Percentiles rank a stretch among this genome's conserved stretches.
These are phyloP conservation scores for Trypanosoma caninum DNA, from an alignment of 208 protist genomes.

Conservation along the genomic window DNA sequence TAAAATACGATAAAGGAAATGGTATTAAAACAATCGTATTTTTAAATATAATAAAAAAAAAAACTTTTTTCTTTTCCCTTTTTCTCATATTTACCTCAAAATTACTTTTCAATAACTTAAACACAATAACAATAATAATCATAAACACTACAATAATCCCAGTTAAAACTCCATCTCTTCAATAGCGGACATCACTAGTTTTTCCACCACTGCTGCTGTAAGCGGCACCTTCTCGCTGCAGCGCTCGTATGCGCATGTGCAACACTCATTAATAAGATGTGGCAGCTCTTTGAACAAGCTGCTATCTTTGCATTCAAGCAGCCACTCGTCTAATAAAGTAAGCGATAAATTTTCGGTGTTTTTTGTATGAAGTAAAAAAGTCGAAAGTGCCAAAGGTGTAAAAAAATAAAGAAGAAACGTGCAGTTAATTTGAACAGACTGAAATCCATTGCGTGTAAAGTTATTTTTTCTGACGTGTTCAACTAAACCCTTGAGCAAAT, in stretches of 20 bases:
- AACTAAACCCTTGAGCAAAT: constrained; percentile 66
- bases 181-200: constrained; percentile 30
- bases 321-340: constrained; percentile 30
- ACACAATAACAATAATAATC: neutral
- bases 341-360: neutral
- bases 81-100: neutral
- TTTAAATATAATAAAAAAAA: neutral
- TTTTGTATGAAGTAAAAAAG: neutral
- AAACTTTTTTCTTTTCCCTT: neutral
- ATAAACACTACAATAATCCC: neutral
- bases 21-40: neutral
- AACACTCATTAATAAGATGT: constrained; percentile 66
- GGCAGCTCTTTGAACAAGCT: constrained; percentile 26
- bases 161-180: neutral
- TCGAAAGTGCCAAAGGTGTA: constrained; percentile 11
- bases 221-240: constrained; percentile 68
- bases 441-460: constrained; percentile 44
- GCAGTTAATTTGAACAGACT: constrained; percentile 57
- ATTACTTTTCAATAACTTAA: too few species aligned
- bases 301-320: constrained; percentile 29
- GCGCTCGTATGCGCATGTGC: constrained; percentile 67
- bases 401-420: constrained; percentile 69
- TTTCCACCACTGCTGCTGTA: constrained; percentile 50
- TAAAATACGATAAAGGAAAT: neutral
- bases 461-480: constrained; percentile 42